Conservation (phyloP, 1,284 basidiomycete species). For the Gymnopus androsaceus region DNA sequence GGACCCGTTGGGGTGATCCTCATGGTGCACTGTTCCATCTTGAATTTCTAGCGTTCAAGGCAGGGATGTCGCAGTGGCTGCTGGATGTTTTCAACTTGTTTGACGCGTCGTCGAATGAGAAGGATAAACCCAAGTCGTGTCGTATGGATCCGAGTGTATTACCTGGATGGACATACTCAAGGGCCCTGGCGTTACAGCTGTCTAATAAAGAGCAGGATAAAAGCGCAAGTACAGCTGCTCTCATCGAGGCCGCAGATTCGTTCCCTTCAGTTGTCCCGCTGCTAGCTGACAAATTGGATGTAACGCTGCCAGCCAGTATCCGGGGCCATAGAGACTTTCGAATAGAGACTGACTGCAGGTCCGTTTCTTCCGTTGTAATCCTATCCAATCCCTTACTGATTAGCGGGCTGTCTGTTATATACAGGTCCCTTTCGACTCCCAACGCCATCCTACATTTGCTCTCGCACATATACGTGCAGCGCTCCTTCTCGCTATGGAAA, state of each 20-base stretch:
- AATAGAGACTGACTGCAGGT: slow-evolving; percentile 70
- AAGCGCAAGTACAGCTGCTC: slow-evolving; percentile 61
- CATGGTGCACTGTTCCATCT: slow-evolving; percentile 84
- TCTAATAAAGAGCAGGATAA: slow-evolving; percentile 59
- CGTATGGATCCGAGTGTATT: slow-evolving; percentile 59
- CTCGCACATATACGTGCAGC: slow-evolving; percentile 82
- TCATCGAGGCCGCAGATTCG: slow-evolving; percentile 70
- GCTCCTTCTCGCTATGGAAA: slow-evolving; percentile 82
- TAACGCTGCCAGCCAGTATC: slow-evolving; percentile 59
- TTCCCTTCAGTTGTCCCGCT: slow-evolving; percentile 83
- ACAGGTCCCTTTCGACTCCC: slow-evolving; percentile 40
- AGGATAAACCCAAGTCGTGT: slow-evolving; percentile 24
- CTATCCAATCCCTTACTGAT: neutral
- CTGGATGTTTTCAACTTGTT: slow-evolving; percentile 55
- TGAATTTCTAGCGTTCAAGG: slow-evolving; percentile 82
- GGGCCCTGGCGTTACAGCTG: slow-evolving; percentile 70
- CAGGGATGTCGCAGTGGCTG: slow-evolving; percentile 80
- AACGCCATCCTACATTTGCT: slow-evolving; percentile 65
- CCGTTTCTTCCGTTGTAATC: slow-evolving; percentile 22
- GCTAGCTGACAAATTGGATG: slow-evolving; percentile 82
- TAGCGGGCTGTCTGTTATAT: slow-evolving; percentile 14
- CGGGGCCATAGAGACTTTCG: slow-evolving; percentile 64
- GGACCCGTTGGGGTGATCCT: slow-evolving; percentile 82
- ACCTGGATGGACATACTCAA: slow-evolving; percentile 82
- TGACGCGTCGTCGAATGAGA: slow-evolving; percentile 37